Percentiles rank a stretch among this genome's conserved stretches.
phyloP scores from a whole-genome alignment of 164 flowering plant species.

The Vitis labrusca region DNA sequence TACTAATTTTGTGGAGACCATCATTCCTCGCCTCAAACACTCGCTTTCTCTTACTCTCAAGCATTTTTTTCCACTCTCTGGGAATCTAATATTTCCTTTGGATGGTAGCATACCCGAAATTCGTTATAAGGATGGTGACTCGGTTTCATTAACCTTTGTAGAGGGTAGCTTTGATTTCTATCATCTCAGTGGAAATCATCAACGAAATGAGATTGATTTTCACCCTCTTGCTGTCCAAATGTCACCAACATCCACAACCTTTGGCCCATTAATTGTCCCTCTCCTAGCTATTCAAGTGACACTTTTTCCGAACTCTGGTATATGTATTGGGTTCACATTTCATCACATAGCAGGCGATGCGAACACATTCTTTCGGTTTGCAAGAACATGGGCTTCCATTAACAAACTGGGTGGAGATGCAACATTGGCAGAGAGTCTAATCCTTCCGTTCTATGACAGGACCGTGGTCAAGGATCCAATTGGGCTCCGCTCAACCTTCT shows the following conservation, averaged over 20 bases:
- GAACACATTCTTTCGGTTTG: constrained; percentile 6
- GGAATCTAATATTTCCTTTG: constrained; percentile 15
- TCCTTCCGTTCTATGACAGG: constrained; percentile 16
- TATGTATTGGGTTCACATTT: constrained; percentile 19
- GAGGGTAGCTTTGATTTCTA: constrained; percentile 12
- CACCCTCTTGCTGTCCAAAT: constrained; percentile 15
- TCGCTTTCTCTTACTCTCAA: constrained; percentile 42
- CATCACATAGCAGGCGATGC: constrained; percentile 28
- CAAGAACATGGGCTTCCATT: constrained; percentile 29
- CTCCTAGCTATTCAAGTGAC: constrained; percentile 28
- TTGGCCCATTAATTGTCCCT: too few relatives aligned
- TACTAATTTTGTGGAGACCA: background rate
- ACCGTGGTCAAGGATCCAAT: constrained; percentile 9
- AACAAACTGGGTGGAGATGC: background rate
- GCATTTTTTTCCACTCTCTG: constrained; percentile 33
- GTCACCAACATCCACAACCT: background rate
- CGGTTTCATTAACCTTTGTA: constrained; percentile 22
- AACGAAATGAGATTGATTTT: constrained; percentile 7
- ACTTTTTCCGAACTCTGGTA: constrained; percentile 24
- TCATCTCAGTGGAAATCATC: constrained; percentile 8
- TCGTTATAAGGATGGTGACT: constrained; percentile 8
- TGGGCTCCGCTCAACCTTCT: background rate
- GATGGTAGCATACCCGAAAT: constrained; percentile 13
- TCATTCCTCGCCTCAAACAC: constrained; percentile 32
- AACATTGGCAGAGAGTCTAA: background rate